Evolutionary conservation across 495 filamentous ascomycete genomes (phyloP), one percentile per base, ranked within the genome.

Genomic region (Pyronema domesticum): DNA sequence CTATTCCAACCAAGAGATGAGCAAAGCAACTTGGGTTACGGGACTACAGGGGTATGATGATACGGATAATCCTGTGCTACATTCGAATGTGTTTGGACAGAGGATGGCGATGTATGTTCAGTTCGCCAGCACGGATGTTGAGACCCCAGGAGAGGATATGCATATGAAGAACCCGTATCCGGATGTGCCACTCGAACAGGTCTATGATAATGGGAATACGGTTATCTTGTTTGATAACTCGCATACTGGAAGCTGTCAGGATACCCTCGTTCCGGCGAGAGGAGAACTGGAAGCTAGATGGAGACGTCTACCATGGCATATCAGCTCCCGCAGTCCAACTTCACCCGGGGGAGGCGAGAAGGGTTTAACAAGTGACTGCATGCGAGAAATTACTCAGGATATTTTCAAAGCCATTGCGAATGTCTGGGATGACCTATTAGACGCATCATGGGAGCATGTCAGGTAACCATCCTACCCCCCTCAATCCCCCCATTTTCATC

Each of bases 211-310:
- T 46, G 68, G 72, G 17, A 75, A 71, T 51, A 72, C 71, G 0
- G 73, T 78, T 36, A 76, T 78, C 46, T 62, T 78, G 34, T 76
- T 78, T 51, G 74, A 78, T 53, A 69, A 72, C 46, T 71, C 72
- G 0, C 62, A 71, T 7, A 69, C 70, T 0, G 63, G 65, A 33
- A 63, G 61, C 8, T 67, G 71, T 33, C 61, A 72, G n/a, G 70
- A 78, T 56, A 76, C 74, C 0, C 49, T 78, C 7, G 68, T 78
- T 8, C 53, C 69, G 1, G 73, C 75, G 3, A 66, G 76, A 13
- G 64, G 69, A 23, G 68, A 76, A 53, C 70, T 71, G 56, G 76
- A 78, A 61, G 67, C 65, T 33, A 63, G 69, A 7, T 78, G 75
- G 75, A 67, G 75, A 33, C 63, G 74, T 23, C 54, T 78, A 33